Evolutionary conservation across 345 rosid species (phyloP).

Genomic region (Euclidium syriacum): DNA sequence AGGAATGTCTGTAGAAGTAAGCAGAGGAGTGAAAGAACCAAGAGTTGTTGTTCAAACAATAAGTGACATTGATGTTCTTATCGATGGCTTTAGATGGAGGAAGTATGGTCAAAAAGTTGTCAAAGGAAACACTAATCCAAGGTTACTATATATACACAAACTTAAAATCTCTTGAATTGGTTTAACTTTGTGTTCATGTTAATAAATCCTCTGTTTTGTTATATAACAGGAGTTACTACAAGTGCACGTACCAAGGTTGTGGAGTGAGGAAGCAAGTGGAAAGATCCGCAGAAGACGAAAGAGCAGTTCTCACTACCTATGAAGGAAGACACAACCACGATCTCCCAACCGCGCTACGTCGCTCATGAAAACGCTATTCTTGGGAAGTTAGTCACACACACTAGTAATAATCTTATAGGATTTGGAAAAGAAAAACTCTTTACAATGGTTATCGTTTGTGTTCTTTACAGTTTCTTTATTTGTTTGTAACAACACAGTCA

Average conservation of each 20-base stretch:
- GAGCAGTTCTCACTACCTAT: conserved; percentile 97
- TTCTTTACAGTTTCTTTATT: conserved; percentile 25
- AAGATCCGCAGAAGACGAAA: conserved; percentile 78
- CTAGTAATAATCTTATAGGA: conserved; percentile 31
- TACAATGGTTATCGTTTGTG: conserved; percentile 19
- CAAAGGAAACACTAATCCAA: conserved; percentile 97
- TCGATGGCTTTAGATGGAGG: conserved; percentile 98
- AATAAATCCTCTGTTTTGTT: background rate
- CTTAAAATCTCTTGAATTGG: background rate
- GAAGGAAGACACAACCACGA: conserved; percentile 98
- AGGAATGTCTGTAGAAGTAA: conserved; percentile 71
- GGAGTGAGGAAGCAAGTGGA: conserved; percentile 95
- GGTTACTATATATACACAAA: too few relatives aligned
- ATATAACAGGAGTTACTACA: conserved; percentile 81
- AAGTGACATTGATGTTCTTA: conserved; percentile 90
- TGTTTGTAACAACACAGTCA: conserved; percentile 29
- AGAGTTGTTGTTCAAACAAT: conserved; percentile 95
- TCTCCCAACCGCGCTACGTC: conserved; percentile 48
- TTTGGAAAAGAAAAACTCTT: conserved; percentile 14
- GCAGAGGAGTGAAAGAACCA: conserved; percentile 88
- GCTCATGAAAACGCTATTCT: conserved; percentile 54
- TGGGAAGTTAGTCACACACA: conserved; percentile 41
- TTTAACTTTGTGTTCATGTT: conserved; percentile 14
- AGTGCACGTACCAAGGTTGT: conserved; percentile 77
- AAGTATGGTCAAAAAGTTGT: conserved; percentile 98